Base-by-base conservation (phyloP, 1,284 basidiomycete species). In the Veloporphyrellus conicus region DNA sequence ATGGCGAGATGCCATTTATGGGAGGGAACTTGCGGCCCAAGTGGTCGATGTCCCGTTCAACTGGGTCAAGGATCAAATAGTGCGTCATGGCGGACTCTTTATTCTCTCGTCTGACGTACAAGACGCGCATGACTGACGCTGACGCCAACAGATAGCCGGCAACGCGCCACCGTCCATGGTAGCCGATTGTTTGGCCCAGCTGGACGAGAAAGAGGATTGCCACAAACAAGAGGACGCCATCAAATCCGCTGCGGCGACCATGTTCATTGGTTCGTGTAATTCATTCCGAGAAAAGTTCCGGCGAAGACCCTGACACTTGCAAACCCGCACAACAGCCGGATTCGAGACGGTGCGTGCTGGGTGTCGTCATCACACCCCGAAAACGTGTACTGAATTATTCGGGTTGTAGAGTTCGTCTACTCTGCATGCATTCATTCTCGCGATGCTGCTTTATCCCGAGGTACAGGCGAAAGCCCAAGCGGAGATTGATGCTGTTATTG, bases 391-490 rank as follows among this genome's bases (percentile, higher is more conserved):
- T 52, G 36, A 44, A 18, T 31, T 7, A n/a, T 6, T 36, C 10
- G n/a, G n/a, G n/a, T n/a, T n/a, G n/a, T 34, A 65, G 60, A 65
- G 51, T 7, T 53, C 59, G 27, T 66, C 67, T 12, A 57, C 56
- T 0, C 39, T 66, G 14, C 60, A 55, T 41, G 37, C 48, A 4
- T 68, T 67, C 29, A 48, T 70, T 40, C 55, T 73, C 32, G 71
- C 71, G 1, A 70, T 73, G 69, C 44, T 70, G 2, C 58, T 67
- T 31, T 61, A 67, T 45, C 71, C 71, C 2, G 61, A 69, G 1
- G 62, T 65, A 16, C 68, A 71, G 49, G 53, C 57, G 0, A 64
- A 60, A 32, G 63, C 61, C 0, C 63, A 64, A 39, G 55, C 53
- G 20, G 70, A 71, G 37, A 59, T 71, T 19, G 68, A 71, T 52